Percentiles rank a stretch among this genome's conserved stretches.
Evolutionary conservation across 305 asterid genomes (phyloP).

Genomic region (Rubia balearica): DNA sequence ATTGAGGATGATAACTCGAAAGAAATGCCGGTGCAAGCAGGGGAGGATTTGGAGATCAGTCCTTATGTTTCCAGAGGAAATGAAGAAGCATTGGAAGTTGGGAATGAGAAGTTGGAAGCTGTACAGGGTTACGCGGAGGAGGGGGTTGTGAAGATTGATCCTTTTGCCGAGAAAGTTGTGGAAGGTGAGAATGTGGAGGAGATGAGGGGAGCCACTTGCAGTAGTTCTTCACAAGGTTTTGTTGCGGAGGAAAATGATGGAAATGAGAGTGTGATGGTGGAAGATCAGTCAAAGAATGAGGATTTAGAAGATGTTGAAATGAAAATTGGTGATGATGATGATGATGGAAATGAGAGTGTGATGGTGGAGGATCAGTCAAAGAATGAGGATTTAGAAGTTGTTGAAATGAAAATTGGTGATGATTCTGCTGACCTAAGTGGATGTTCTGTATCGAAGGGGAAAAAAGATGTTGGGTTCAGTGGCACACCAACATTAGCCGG

Average conservation of each 20-base stretch:
- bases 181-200: conserved; percentile 12
- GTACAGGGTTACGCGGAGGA: neutral
- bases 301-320: conserved; percentile 14
- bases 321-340: conserved; percentile 15
- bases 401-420: conserved; percentile 20
- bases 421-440: conserved; percentile 16
- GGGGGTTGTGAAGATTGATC: neutral
- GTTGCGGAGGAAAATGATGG: conserved; percentile 8
- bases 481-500: conserved; percentile 33
- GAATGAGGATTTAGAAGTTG: conserved; percentile 18
- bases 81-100: conserved; percentile 12
- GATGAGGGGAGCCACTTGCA: conserved; percentile 14
- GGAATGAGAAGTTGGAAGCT: conserved; percentile 11
- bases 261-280: conserved; percentile 5
- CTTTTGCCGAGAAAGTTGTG: conserved; percentile 1
- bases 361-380: conserved; percentile 8
- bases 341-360: conserved; percentile 13
- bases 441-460: conserved; percentile 21
- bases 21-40: neutral
- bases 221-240: neutral
- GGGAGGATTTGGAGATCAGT: neutral
- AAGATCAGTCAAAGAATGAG: conserved; percentile 17
- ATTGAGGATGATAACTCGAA: neutral
- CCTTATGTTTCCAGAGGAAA: conserved; percentile 6
- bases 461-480: conserved; percentile 21